Base-by-base conservation (phyloP, 305 asterid genomes). In the Fraxinus baroniana region DNA sequence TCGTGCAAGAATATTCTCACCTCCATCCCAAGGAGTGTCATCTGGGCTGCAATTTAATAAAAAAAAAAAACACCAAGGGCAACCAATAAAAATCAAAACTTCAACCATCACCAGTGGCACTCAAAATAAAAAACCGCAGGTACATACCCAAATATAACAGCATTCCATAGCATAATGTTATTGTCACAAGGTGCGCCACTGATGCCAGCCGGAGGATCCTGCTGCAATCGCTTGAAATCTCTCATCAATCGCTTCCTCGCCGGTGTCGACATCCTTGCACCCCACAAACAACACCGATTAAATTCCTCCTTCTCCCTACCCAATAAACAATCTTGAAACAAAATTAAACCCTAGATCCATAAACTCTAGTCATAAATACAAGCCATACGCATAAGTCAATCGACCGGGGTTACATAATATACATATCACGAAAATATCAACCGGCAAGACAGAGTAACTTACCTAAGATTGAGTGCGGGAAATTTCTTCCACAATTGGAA, bases 21-120 rank as follows among this genome's bases (percentile, higher is more conserved):
- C 97, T 90, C 97, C 97, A 87, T 93, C 97, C 97, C 97, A 91
- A 52, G 95, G 94, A 60, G 93, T 91, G 49, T 93, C 97, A 77
- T 93, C 94, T 3, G 95, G 97, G 52, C 97, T 93, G 93, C 88
- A 90, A 44, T 44, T n/a, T n/a, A n/a, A n/a, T 12, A 0, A 83
- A 26, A 10, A 9, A 66, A 49, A 60, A 41, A 80, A 85, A n/a
- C 33, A 64, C 68, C 2, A 39, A 9, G 1, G 17, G 22, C 71
- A 7, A 75, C 86, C 41, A 89, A 79, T 78, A 79, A 52, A 78
- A 81, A 77, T 55, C 46, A 24, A 35, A 30, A 32, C 9, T 55
- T 75, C 39, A 3, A 64, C 18, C 66, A n/a, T 64, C 26, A 41
- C 57, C 78, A 80, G 13, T 62, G 60, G 62, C 75, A 83, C 74